Evolutionary conservation across 2,329 filamentous ascomycete species (phyloP), one percentile per base, ranked within the genome.

Genomic region (Monascus ruber): DNA sequence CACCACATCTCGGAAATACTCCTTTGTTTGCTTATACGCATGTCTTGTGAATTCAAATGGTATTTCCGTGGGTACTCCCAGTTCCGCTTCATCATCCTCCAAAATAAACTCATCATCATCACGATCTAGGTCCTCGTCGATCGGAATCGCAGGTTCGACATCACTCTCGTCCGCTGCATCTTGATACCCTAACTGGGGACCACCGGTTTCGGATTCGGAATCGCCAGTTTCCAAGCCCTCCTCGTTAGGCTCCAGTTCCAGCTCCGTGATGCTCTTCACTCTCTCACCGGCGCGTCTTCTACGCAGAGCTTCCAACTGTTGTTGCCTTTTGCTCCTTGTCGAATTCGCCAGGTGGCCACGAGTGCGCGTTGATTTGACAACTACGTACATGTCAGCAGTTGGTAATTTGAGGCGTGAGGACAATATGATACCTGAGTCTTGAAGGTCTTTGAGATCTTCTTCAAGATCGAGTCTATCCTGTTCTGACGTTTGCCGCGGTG

Each of bases 1-100:
- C 2, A 89, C 69, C 0, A 77, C 81, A 49, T 80, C 77, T 35
- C 74, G 75, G 64, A 89, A 89, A 36, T 87, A 76, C 31, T 85
- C 78, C 46, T 78, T 79, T 0, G 80, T 65, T 37, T 81, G 81
- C 48, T 79, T 79, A 45, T 79, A 77, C 0, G 76, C 72, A 41
- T 81, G 72, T 3, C 71, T 63, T 1, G 79, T 83, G 56, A 85
- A 86, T 49, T 82, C 67, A 1, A 88, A 66, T 0, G 84, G 84
- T 2, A 85, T 76, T 3, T 69, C 68, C 7, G 70, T 63, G 2
- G 73, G 76, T 1, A 74, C 75, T 1, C 77, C 77, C 0, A 83
- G 57, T 26, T 60, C 73, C 33, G 70, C 69, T 5, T 77, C 70
- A 10, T 77, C 78, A 24, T 81, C 76, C 34, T 81, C 67, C 1